Evolutionary conservation across 192 early-diverging fungal genomes (phyloP).

Genomic region (Allomyces macrogynus): DNA sequence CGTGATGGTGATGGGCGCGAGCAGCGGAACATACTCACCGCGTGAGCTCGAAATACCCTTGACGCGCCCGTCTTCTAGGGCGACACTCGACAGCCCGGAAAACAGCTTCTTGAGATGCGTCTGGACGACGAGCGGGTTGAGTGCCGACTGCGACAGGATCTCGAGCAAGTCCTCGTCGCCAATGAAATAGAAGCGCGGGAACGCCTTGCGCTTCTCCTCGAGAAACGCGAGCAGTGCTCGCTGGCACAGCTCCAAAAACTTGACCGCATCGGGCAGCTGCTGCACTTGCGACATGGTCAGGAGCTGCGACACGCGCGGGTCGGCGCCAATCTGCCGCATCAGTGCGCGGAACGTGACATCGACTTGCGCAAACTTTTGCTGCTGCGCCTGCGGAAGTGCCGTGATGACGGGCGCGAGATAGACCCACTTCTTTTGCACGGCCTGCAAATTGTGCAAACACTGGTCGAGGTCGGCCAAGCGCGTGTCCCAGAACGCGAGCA

Average conservation of each 20-base stretch:
- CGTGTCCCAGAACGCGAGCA: constrained; percentile 84
- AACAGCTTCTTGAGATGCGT: constrained; percentile 99
- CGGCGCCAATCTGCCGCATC: constrained; percentile 98
- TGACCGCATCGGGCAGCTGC: constrained; percentile 79
- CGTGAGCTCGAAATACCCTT: constrained; percentile 73
- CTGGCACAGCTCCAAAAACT: constrained; percentile 80
- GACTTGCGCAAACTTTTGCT: constrained; percentile 81
- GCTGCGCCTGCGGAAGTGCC: constrained; percentile 81
- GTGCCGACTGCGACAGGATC: constrained; percentile 83
- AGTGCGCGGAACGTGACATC: constrained; percentile 91
- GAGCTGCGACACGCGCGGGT: constrained; percentile 85
- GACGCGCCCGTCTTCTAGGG: constrained; percentile 48
- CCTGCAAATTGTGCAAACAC: constrained; percentile 97
- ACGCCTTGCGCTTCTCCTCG: constrained; percentile 85
- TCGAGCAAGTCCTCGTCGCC: constrained; percentile 99
- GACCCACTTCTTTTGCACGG: constrained; percentile 99
- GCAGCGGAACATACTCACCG: constrained; percentile 72
- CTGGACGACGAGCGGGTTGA: constrained; percentile 86
- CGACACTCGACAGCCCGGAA: constrained; percentile 71
- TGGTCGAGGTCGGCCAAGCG: constrained; percentile 84
- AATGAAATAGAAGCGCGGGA: constrained; percentile 99
- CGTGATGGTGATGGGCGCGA: constrained; percentile 51
- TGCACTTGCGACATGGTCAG: constrained; percentile 79
- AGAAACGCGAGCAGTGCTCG: constrained; percentile 96
- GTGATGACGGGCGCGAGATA: constrained; percentile 97